Evolutionary conservation across 192 early-diverging fungal species (phyloP).

Genomic region (Gigaspora rosea): DNA sequence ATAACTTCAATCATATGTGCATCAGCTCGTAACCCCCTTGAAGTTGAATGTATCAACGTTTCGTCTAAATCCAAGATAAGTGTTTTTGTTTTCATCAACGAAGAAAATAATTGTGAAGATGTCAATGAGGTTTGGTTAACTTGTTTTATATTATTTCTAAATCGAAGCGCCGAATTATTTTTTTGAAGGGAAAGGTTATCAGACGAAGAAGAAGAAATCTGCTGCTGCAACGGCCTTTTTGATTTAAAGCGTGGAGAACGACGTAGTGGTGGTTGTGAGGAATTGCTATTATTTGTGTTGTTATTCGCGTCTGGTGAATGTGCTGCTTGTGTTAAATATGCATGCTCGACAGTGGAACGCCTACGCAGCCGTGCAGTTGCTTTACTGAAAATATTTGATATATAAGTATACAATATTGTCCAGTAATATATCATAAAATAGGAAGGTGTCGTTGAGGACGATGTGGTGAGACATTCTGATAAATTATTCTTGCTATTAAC

Average conservation of each 20-base stretch:
- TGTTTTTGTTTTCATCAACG: slow-evolving; percentile 53
- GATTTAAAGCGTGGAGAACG: slow-evolving; percentile 21
- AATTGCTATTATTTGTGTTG: slow-evolving; percentile 6
- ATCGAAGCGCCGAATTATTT: background rate
- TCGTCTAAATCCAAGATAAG: slow-evolving; percentile 78
- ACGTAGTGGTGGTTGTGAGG: slow-evolving; percentile 5
- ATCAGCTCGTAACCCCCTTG: slow-evolving; percentile 56
- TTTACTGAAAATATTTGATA: slow-evolving; percentile 29
- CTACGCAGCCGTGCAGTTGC: slow-evolving; percentile 7
- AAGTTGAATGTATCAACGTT: slow-evolving; percentile 83
- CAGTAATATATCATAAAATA: slow-evolving; percentile 28
- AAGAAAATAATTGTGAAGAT: slow-evolving; percentile 15
- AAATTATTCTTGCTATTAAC: slow-evolving; percentile 15
- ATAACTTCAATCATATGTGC: slow-evolving; percentile 84
- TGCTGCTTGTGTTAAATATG: slow-evolving; percentile 18
- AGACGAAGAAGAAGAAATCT: background rate
- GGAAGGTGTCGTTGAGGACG: slow-evolving; percentile 19
- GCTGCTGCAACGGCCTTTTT: slow-evolving; percentile 27
- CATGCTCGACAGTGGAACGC: slow-evolving; percentile 1
- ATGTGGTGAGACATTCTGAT: slow-evolving; percentile 4
- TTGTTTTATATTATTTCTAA: slow-evolving; percentile 8
- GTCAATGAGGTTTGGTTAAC: background rate
- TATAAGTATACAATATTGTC: slow-evolving; percentile 26
- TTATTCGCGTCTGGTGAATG: background rate
- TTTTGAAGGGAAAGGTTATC: background rate